phyloP scores from a whole-genome alignment of 495 filamentous ascomycete genomes.

The Tuber brumale region DNA sequence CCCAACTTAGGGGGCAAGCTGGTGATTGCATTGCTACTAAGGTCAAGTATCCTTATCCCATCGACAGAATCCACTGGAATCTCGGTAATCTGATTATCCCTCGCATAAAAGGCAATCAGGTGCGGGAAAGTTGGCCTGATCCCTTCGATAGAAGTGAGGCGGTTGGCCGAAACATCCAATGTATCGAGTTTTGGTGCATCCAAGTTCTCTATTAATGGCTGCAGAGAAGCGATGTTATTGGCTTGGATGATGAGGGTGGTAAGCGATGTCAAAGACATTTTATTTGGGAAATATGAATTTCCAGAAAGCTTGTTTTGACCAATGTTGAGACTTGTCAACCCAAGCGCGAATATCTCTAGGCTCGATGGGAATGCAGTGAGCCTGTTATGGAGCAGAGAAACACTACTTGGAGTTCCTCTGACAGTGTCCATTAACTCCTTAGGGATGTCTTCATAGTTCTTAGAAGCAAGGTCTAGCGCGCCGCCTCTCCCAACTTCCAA shows the following conservation, averaged over 20 bases:
- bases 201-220: constrained; percentile 57
- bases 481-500: constrained; percentile 50
- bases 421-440: constrained; percentile 48
- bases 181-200: constrained; percentile 64
- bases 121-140: constrained; percentile 57
- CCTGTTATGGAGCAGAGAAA: constrained; percentile 70
- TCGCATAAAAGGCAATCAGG: constrained; percentile 59
- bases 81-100: constrained; percentile 68
- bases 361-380: constrained; percentile 63
- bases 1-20: constrained; percentile 72
- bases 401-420: constrained; percentile 46
- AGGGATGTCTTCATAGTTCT: constrained; percentile 51
- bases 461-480: constrained; percentile 64
- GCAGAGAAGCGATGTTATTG: constrained; percentile 61
- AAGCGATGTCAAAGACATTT: constrained; percentile 63
- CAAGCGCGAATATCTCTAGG: constrained; percentile 59
- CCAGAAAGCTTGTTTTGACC: constrained; percentile 68
- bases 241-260: constrained; percentile 65
- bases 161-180: constrained; percentile 74
- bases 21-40: constrained; percentile 74
- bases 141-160: constrained; percentile 58
- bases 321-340: constrained; percentile 67
- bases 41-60: constrained; percentile 69
- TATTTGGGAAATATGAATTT: constrained; percentile 54
- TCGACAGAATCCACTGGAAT: constrained; percentile 66